Evolutionary conservation across 2,329 filamentous ascomycete species (phyloP).

Genomic region (Microcyclospora tardicrescens): DNA sequence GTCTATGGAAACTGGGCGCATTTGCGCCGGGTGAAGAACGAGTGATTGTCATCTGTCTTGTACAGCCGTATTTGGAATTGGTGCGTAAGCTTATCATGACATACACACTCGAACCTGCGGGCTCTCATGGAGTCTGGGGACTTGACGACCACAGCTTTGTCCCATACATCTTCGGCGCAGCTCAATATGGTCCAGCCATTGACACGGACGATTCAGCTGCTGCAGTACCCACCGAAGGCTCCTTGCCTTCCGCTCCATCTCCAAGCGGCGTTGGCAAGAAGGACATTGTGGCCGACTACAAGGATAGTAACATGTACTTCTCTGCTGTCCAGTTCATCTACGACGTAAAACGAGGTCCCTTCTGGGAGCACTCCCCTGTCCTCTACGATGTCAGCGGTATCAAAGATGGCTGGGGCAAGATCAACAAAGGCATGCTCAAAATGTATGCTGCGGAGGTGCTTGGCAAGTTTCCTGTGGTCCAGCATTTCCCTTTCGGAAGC

Average conservation of each 20-base stretch:
- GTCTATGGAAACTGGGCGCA: conserved; percentile 78
- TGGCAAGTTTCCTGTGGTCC: conserved; percentile 95
- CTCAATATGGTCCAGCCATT: conserved; percentile 72
- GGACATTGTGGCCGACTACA: conserved; percentile 27
- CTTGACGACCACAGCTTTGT: conserved; percentile 94
- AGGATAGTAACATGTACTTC: conserved; percentile 61
- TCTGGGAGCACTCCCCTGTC: conserved; percentile 89
- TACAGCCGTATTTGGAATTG: conserved; percentile 77
- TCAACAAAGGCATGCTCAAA: conserved; percentile 95
- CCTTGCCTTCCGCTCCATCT: conserved; percentile 52
- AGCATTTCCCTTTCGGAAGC: conserved; percentile 58
- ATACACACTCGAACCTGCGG: conserved; percentile 88
- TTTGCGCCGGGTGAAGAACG: conserved; percentile 63
- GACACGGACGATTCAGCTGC: conserved; percentile 35
- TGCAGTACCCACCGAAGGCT: conserved; percentile 64
- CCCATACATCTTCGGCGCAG: conserved; percentile 89
- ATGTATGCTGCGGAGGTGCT: conserved; percentile 98
- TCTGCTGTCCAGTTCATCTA: conserved; percentile 93
- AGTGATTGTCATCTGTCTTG: conserved; percentile 64
- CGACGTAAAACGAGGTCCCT: conserved; percentile 89
- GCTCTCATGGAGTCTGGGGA: conserved; percentile 95
- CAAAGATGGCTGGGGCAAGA: conserved; percentile 84
- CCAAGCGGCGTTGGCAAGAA: conserved; percentile 50
- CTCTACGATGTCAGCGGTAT: conserved; percentile 91
- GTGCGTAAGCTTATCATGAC: conserved; percentile 72